A percentile compares a stretch with the other conserved stretches of the same genome.
These are phyloP conservation scores for Saccharomyces paradoxus DNA, from an alignment of 805 yeast species.

Conservation along the genomic window DNA sequence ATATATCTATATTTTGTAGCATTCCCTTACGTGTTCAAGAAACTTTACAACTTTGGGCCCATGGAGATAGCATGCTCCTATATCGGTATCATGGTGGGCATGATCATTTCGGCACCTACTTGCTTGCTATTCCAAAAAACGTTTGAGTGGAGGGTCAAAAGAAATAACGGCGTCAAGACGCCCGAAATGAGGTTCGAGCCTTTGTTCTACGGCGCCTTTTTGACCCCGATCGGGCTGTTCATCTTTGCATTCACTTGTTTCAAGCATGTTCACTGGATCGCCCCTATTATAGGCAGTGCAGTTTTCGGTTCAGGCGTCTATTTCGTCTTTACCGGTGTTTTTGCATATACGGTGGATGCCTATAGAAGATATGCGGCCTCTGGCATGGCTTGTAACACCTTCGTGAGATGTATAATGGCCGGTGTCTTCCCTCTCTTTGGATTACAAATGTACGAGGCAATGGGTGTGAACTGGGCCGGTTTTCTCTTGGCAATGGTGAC, in stretches of 20 bases:
- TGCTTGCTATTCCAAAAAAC: constrained; percentile 37
- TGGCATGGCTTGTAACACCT: constrained; percentile 43
- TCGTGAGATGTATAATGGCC: constrained; percentile 45
- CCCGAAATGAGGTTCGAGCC: constrained; percentile 58
- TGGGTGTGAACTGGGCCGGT: constrained; percentile 55
- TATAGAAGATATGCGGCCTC: constrained; percentile 49
- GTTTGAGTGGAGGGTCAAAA: constrained; percentile 36
- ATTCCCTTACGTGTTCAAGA: constrained; percentile 50
- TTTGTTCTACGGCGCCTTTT: constrained; percentile 57
- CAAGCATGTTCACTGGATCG: constrained; percentile 59
- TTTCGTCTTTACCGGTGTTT: constrained; percentile 56
- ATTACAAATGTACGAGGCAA: constrained; percentile 44
- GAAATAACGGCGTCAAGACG: constrained; percentile 40
- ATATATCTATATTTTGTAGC: constrained; percentile 60
- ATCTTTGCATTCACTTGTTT: constrained; percentile 73
- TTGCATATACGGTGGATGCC: constrained; percentile 58
- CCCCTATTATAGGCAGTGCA: constrained; percentile 62
- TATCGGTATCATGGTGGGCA: constrained; percentile 48
- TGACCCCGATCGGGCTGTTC: constrained; percentile 57
- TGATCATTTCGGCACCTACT: constrained; percentile 38
- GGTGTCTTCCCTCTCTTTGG: constrained; percentile 54
- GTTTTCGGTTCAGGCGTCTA: constrained; percentile 66
- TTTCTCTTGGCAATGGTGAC: constrained; percentile 45
- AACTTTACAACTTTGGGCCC: constrained; percentile 42
- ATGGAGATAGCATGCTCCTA: constrained; percentile 60